These are phyloP conservation scores for Solanum virginianum DNA, from an alignment of 257 asterid species.

Conservation along the genomic window DNA sequence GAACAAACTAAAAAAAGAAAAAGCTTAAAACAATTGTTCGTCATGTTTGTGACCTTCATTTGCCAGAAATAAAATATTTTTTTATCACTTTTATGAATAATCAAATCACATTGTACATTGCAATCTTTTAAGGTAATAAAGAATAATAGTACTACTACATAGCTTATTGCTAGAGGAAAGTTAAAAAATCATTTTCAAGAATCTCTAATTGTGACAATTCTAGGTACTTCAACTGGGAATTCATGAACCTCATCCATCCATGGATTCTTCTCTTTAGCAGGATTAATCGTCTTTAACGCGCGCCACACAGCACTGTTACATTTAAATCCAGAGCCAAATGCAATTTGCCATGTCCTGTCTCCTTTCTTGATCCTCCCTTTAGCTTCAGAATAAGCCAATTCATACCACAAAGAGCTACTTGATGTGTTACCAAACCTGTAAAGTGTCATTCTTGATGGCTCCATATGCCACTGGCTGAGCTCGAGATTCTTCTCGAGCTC, in stretches of 20 bases:
- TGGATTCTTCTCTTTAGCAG: constrained; percentile 20
- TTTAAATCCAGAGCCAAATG: constrained; percentile 40
- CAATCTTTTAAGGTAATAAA: not conserved
- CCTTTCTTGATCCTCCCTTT: constrained; percentile 37
- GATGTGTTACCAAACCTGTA: constrained; percentile 41
- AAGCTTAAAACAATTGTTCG: not conserved
- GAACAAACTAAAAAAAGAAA: not conserved
- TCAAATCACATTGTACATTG: not conserved
- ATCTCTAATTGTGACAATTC: not conserved
- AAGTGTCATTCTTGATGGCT: constrained; percentile 42
- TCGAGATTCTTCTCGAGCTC: constrained; percentile 32
- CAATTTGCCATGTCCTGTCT: constrained; percentile 35
- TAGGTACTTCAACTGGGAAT: constrained; percentile 22
- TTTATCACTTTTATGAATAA: not conserved
- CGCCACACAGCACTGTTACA: constrained; percentile 39
- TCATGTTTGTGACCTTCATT: not conserved
- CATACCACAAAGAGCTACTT: constrained; percentile 43
- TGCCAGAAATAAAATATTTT: not conserved
- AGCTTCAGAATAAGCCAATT: constrained; percentile 32
- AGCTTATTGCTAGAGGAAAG: not conserved
- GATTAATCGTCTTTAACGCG: constrained; percentile 20
- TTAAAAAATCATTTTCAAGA: not conserved
- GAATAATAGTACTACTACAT: not conserved
- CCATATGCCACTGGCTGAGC: constrained; percentile 27
- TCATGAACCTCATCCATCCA: constrained; percentile 31